Conservation (phyloP, 306 rosid species). For the Prunus armeniaca region DNA sequence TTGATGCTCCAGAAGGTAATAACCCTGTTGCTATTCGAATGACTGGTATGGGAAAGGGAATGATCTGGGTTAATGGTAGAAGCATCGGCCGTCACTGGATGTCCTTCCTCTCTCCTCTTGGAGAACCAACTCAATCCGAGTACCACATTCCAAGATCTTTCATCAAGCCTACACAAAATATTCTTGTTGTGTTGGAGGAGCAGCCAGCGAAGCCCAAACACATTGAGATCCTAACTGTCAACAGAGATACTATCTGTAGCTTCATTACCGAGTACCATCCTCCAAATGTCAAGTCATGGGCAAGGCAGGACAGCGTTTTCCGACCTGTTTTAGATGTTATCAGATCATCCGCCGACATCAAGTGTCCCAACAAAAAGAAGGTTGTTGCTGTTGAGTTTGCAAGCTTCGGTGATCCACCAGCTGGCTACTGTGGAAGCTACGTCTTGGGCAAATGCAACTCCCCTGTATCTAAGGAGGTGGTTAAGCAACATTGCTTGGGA, state of each 20-base stretch:
- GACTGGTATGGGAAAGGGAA: conserved; percentile 17
- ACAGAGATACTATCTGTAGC: conserved; percentile 19
- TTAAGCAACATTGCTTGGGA: conserved; percentile 9
- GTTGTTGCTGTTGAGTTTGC: conserved; percentile 11
- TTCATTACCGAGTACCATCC: conserved; percentile 10
- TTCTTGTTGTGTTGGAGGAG: conserved; percentile 16
- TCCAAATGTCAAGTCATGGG: conserved; percentile 14
- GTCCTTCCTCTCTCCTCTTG: conserved; percentile 17
- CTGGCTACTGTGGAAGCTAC: conserved; percentile 2
- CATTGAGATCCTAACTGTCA: conserved; percentile 11
- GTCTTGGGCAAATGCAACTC: conserved; percentile 14
- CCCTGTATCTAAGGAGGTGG: conserved; percentile 3
- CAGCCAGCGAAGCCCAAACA: conserved; percentile 1
- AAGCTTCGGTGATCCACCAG: conserved; percentile 18
- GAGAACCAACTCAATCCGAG: conserved; percentile 12
- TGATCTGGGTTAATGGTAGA: conserved; percentile 17
- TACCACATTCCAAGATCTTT: conserved; percentile 23
- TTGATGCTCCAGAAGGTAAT: conserved; percentile 20
- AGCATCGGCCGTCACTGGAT: conserved; percentile 13
- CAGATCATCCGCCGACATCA: not conserved
- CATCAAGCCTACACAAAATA: conserved; percentile 15
- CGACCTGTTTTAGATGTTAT: not conserved
- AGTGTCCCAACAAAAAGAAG: conserved; percentile 7
- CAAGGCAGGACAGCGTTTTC: not conserved
- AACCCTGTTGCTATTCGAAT: conserved; percentile 11